Evolutionary conservation across 1,284 basidiomycete species (phyloP).

Genomic region (Phellinidium pouzarii): DNA sequence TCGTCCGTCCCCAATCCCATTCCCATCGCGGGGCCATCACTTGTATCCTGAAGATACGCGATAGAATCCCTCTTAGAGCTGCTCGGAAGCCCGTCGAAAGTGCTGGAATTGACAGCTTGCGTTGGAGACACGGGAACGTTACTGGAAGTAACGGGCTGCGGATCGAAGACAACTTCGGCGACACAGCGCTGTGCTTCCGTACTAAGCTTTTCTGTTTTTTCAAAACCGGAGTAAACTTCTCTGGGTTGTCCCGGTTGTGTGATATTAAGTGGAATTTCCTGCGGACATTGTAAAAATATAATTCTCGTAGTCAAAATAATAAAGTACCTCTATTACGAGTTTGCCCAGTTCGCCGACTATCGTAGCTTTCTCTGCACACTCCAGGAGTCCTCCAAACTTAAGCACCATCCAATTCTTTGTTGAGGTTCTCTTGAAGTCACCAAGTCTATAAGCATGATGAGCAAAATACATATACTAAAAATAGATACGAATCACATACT

Average conservation of each 20-base stretch:
- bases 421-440: constrained; percentile 78
- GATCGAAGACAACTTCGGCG: constrained; percentile 45
- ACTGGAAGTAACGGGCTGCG: constrained; percentile 7
- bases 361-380: constrained; percentile 80
- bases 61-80: background rate
- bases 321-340: constrained; percentile 59
- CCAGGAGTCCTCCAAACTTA: constrained; percentile 85
- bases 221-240: constrained; percentile 60
- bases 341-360: constrained; percentile 82
- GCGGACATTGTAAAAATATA: constrained; percentile 9
- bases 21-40: background rate
- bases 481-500: constrained; percentile 7
- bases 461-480: no score
- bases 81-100: constrained; percentile 9
- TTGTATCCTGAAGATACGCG: constrained; percentile 4
- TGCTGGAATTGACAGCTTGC: background rate
- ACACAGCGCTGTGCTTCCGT: constrained; percentile 58
- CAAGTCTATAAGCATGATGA: constrained; percentile 36
- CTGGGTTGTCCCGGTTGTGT: constrained; percentile 80
- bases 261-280: constrained; percentile 77
- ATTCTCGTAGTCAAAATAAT: background rate
- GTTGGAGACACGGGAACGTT: background rate
- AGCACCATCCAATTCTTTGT: constrained; percentile 71
- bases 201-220: constrained; percentile 54
- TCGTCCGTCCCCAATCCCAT: constrained; percentile 12